Conservation (phyloP, 164 flowering plant species). For the Malania oleifera region DNA sequence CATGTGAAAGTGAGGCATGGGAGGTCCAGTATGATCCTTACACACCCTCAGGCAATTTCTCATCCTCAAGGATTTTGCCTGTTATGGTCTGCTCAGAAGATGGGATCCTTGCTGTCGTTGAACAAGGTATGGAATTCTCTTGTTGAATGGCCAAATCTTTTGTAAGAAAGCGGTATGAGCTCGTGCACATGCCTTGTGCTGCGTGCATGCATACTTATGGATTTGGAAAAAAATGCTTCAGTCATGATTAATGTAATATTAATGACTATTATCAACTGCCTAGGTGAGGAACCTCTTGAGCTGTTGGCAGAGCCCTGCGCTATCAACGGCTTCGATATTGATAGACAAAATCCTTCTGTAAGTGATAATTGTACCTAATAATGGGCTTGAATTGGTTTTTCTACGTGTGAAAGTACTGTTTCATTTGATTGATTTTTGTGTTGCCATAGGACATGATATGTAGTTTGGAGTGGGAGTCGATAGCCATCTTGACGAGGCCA, state of each 20-base stretch:
- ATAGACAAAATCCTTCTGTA: slow-evolving; percentile 77
- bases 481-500: slow-evolving; percentile 53
- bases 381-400: background rate
- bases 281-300: slow-evolving; percentile 70
- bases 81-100: slow-evolving; percentile 91
- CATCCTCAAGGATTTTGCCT: slow-evolving; percentile 61
- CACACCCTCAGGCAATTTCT: slow-evolving; percentile 34
- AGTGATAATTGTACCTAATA: slow-evolving; percentile 16
- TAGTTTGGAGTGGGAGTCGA: slow-evolving; percentile 89
- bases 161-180: no score
- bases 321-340: slow-evolving; percentile 84
- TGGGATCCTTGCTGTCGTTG: slow-evolving; percentile 77
- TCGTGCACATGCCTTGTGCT: no score
- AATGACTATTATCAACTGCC: background rate
- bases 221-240: background rate
- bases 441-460: slow-evolving; percentile 64
- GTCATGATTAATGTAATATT: background rate
- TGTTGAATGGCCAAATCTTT: background rate
- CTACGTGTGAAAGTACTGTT: background rate
- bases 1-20: slow-evolving; percentile 86
- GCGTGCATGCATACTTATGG: no score
- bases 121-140: slow-evolving; percentile 53
- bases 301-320: slow-evolving; percentile 86
- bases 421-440: background rate
- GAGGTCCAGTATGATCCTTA: slow-evolving; percentile 75